phyloP scores from a whole-genome alignment of 2,329 filamentous ascomycete species.

The Fusarium fujikuroi region DNA sequence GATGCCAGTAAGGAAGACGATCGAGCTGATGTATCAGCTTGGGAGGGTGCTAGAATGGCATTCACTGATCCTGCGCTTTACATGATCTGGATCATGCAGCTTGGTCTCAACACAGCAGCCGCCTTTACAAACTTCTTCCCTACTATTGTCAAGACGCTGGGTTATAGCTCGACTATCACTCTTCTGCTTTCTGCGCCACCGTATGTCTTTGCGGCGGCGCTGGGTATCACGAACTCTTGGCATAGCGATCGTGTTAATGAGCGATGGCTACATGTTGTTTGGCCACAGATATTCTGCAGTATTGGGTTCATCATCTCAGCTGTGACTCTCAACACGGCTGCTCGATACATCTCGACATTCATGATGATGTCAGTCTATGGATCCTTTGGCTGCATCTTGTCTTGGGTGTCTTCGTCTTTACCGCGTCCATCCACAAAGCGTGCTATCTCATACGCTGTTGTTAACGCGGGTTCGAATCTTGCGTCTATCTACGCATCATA shows the following conservation, averaged over 20 bases:
- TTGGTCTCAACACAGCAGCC: conserved; percentile 9
- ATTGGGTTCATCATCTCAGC: conserved; percentile 15
- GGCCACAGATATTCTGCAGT: conserved; percentile 11
- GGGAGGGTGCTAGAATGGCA: conserved; percentile 7
- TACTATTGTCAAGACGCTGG: conserved; percentile 8
- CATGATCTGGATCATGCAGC: conserved; percentile 22
- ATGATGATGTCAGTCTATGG: conserved; percentile 25
- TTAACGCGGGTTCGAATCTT: conserved; percentile 1
- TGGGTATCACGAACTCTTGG: conserved; percentile 12
- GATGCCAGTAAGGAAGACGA: conserved; percentile 14
- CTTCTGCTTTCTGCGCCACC: conserved; percentile 11
- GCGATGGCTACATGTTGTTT: conserved; percentile 9
- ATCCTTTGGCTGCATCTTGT: conserved; percentile 11
- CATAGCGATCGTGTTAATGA: conserved; percentile 7
- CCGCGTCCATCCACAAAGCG: conserved; percentile 14
- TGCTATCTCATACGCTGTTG: conserved; percentile 8
- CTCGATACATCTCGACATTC: conserved; percentile 12
- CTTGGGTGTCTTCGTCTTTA: conserved; percentile 6
- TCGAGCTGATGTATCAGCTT: not conserved
- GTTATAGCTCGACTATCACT: conserved; percentile 1
- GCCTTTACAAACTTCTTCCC: conserved; percentile 19
- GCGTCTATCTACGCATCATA: conserved; percentile 13
- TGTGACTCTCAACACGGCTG: conserved; percentile 1
- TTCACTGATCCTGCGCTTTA: conserved; percentile 4
- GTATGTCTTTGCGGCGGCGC: conserved; percentile 1